phyloP scores from a whole-genome alignment of 331 rosid species.

The Prunus yedoensis region DNA sequence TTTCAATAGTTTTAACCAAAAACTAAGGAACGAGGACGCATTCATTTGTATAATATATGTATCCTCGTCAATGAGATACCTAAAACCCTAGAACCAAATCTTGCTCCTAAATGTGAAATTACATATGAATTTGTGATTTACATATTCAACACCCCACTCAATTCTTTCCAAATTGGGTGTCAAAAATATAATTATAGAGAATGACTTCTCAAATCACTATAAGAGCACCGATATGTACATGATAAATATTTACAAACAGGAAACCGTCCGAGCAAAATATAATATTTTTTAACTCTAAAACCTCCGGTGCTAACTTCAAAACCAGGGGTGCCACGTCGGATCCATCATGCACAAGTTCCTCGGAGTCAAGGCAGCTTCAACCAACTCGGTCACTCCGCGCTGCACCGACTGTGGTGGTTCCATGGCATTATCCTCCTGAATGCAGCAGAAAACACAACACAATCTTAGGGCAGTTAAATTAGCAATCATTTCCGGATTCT shows the following conservation, averaged over 20 bases:
- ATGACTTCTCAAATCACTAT: background rate
- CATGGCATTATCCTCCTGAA: conserved; percentile 87
- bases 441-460: background rate
- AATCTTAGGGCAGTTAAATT: background rate
- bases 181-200: background rate
- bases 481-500: background rate
- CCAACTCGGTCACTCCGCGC: conserved; percentile 91
- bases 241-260: conserved; percentile 7
- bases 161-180: background rate
- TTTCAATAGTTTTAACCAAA: too few species aligned
- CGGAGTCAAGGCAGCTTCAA: conserved; percentile 92
- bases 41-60: background rate
- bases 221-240: conserved; percentile 1
- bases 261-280: background rate
- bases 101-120: background rate
- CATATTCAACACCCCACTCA: background rate
- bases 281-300: too few species aligned
- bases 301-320: conserved; percentile 30
- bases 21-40: background rate
- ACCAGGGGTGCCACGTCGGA: conserved; percentile 99
- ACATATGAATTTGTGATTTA: background rate
- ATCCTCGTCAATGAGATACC: background rate
- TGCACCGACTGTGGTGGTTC: conserved; percentile 92
- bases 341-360: conserved; percentile 99
- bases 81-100: background rate